Percentiles rank a stretch among this genome's conserved stretches.
Conservation (phyloP, 805 yeast genomes). For the Metahyphopichia silvanorum region DNA sequence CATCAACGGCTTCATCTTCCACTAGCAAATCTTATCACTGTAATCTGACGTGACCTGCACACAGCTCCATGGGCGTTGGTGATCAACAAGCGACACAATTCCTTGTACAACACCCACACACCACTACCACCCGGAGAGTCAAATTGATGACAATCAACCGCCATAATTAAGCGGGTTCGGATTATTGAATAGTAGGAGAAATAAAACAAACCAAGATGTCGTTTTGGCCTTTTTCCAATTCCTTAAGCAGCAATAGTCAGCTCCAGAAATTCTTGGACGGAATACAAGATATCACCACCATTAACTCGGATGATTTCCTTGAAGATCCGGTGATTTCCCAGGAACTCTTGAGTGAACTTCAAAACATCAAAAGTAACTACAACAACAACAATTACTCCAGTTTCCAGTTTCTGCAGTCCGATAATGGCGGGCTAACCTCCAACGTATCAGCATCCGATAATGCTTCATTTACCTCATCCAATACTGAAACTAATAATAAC, state of each 20-base stretch:
- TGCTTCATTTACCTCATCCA: constrained; percentile 33
- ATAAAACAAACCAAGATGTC: constrained; percentile 31
- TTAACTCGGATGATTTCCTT: constrained; percentile 31
- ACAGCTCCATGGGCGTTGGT: too few relatives aligned
- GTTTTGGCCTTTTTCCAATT: constrained; percentile 44
- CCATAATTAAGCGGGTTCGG: too few relatives aligned
- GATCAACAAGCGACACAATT: too few relatives aligned
- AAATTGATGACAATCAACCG: too few relatives aligned
- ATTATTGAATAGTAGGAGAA: too few relatives aligned
- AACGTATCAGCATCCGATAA: constrained; percentile 19
- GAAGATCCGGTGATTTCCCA: constrained; percentile 31
- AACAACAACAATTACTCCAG: constrained; percentile 23
- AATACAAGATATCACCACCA: constrained; percentile 26
- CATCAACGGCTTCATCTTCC: too few relatives aligned
- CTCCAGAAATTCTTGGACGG: constrained; percentile 41
- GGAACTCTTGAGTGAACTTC: constrained; percentile 36
- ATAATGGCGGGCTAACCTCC: constrained; percentile 6
- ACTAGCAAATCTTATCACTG: too few relatives aligned
- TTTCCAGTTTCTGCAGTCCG: constrained; percentile 26
- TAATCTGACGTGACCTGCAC: too few relatives aligned
- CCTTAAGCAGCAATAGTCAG: constrained; percentile 32
- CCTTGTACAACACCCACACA: too few relatives aligned
- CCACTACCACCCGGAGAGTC: too few relatives aligned
- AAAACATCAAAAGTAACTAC: constrained; percentile 32
- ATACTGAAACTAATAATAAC: constrained; percentile 20